Percentiles rank a stretch among this genome's conserved stretches.
Conservation (phyloP, 2,329 filamentous ascomycete species). For the Fusarium burgessii region DNA sequence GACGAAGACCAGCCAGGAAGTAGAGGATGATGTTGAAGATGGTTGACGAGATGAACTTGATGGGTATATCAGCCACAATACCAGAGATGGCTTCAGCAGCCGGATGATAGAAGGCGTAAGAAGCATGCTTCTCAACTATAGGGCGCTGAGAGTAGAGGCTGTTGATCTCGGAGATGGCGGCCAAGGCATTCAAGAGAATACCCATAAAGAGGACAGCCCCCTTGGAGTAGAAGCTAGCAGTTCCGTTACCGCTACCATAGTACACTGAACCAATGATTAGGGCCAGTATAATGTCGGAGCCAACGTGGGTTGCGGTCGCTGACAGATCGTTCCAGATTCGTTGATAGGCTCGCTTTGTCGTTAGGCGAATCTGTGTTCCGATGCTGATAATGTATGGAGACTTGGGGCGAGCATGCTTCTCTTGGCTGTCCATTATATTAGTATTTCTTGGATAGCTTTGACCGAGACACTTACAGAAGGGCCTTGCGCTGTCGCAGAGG, state of each 20-base stretch:
- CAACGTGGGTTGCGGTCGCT: constrained; percentile 59
- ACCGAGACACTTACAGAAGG: constrained; percentile 21
- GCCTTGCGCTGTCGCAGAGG: constrained; percentile 62
- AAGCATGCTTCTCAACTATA: constrained; percentile 63
- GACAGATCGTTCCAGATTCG: constrained; percentile 65
- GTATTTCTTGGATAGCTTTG: accelerated
- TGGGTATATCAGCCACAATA: constrained; percentile 66
- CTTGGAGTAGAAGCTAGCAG: constrained; percentile 64
- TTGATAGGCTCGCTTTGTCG: constrained; percentile 64
- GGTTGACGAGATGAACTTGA: constrained; percentile 64
- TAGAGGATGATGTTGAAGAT: constrained; percentile 69
- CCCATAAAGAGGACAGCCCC: constrained; percentile 71
- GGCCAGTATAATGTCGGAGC: constrained; percentile 65
- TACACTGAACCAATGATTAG: constrained; percentile 73
- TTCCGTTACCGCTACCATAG: constrained; percentile 62
- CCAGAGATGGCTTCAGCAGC: constrained; percentile 66
- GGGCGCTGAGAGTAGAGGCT: constrained; percentile 58
- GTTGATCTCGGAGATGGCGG: constrained; percentile 66
- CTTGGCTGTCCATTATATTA: constrained; percentile 52
- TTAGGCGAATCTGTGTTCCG: constrained; percentile 64
- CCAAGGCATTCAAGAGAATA: constrained; percentile 69
- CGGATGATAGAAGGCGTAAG: constrained; percentile 65
- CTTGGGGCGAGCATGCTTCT: constrained; percentile 63
- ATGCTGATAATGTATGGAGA: constrained; percentile 70
- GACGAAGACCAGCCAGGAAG: constrained; percentile 65